Conservation (phyloP, 306 rosid genomes). For the Vigna radiata region DNA sequence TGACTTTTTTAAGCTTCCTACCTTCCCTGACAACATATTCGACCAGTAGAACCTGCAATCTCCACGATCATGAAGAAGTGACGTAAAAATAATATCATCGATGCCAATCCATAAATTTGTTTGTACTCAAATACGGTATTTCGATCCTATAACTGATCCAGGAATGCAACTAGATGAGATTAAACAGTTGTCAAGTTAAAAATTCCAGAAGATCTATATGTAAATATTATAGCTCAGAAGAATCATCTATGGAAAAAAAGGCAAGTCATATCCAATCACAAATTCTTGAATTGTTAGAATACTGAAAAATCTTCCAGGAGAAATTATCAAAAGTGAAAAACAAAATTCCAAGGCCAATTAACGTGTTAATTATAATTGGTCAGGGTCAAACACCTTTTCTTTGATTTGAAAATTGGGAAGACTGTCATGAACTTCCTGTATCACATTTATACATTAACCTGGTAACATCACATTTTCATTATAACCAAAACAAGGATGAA, state of each 20-base stretch:
- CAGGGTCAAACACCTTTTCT: constrained; percentile 1
- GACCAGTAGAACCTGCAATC: not conserved
- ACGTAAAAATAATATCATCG: not conserved
- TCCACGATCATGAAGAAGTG: not conserved
- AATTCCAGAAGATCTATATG: not conserved
- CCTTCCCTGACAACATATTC: constrained; percentile 3
- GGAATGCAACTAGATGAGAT: constrained; percentile 1
- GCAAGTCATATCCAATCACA: not conserved
- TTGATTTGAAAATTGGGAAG: constrained; percentile 17
- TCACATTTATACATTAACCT: constrained; percentile 21
- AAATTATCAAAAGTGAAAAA: constrained; percentile 4
- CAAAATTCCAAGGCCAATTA: not conserved
- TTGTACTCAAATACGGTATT: not conserved
- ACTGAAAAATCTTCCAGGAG: not conserved
- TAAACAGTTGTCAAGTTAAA: not conserved
- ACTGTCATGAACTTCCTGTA: constrained; percentile 6
- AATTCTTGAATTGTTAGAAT: constrained; percentile 12
- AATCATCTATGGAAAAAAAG: not conserved
- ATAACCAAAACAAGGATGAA: constrained; percentile 35
- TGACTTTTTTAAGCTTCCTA: not conserved
- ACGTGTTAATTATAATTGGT: not conserved
- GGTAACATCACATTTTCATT: constrained; percentile 30
- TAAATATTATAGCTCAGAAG: not conserved
- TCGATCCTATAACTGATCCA: not conserved
- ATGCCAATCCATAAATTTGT: not conserved